Conservation (phyloP, 768 basidiomycete species). For the Tricholomella constricta region DNA sequence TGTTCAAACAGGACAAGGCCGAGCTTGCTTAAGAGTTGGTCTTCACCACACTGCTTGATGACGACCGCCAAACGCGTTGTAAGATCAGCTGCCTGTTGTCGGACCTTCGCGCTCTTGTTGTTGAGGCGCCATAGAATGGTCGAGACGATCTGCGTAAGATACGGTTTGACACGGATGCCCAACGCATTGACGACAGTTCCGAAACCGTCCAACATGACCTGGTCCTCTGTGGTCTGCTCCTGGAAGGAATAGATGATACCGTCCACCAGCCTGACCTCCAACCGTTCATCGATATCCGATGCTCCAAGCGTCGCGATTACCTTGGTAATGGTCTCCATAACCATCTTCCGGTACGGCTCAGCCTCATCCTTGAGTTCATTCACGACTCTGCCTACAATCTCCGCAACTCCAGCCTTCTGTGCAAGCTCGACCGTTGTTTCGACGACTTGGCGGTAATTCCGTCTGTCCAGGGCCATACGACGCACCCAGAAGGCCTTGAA, state of each 20-base stretch:
- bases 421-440: constrained; percentile 99
- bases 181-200: constrained; percentile 97
- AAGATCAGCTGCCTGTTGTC: constrained; percentile 98
- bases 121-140: constrained; percentile 99
- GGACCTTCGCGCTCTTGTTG: constrained; percentile 99
- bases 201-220: constrained; percentile 98
- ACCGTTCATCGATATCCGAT: constrained; percentile 95
- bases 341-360: constrained; percentile 97
- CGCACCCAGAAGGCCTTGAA: constrained; percentile 99
- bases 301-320: constrained; percentile 92
- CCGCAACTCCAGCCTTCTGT: constrained; percentile 94
- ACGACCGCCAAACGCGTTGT: constrained; percentile 95
- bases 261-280: constrained; percentile 93
- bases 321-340: constrained; percentile 99
- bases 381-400: constrained; percentile 87
- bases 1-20: constrained; percentile 98
- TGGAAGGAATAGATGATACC: constrained; percentile 99
- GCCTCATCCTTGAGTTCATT: constrained; percentile 92
- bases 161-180: constrained; percentile 95
- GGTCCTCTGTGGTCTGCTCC: constrained; percentile 98
- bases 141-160: constrained; percentile 97
- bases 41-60: constrained; percentile 98
- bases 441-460: constrained; percentile 96
- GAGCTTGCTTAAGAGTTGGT: constrained; percentile 91
- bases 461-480: constrained; percentile 94